Evolutionary conservation across 2,329 filamentous ascomycete genomes (phyloP), one percentile per base, ranked within the genome.

Genomic region (Orbilia javanica): DNA sequence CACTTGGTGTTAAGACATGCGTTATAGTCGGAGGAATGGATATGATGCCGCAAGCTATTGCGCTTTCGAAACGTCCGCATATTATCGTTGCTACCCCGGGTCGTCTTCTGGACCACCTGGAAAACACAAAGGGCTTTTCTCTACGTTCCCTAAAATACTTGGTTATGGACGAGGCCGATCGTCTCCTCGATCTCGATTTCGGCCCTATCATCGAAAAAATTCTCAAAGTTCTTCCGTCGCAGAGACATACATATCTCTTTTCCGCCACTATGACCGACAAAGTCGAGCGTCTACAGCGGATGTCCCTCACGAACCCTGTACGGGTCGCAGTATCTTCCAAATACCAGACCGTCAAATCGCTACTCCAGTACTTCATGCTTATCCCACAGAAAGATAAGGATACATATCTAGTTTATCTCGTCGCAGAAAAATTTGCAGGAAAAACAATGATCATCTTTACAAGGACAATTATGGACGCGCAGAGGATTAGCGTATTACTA

Each of bases 61-160:
- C 94, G 0, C 88, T 99, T 0, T 93, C 92, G n/a, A 97, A 97
- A 87, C 95, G 95, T 82, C 96, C 96, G 6, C 96, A 99, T 82
- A 91, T 99, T 25, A 87, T 98, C 22, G 94, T 98, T 44, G 95
- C 95, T 0, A 97, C 95, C 0, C 95, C 95, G 0, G 95, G 94
- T 65, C 90, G 95, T 71, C 86, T 97, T 22, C 87, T 97, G 3
- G 96, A 98, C 82, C 96, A 99, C 82, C 86, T 98, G 7, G 94
- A 98, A 83, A 97, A 97, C 85, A 99, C 96, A 1, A 97, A 97
- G 84, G 95, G 96, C 10, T 98, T 99, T 85, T 94, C 92, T 1
- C 86, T 98, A 60, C 89, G 92, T 31, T 88, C 88, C 3, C 86
- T 97, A 42, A 94, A 94, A 82, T 97, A 95, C 83, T 87, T 98